These are phyloP conservation scores for Rhodotorula glutinis DNA, from an alignment of 1,284 basidiomycete genomes.

Conservation along the genomic window DNA sequence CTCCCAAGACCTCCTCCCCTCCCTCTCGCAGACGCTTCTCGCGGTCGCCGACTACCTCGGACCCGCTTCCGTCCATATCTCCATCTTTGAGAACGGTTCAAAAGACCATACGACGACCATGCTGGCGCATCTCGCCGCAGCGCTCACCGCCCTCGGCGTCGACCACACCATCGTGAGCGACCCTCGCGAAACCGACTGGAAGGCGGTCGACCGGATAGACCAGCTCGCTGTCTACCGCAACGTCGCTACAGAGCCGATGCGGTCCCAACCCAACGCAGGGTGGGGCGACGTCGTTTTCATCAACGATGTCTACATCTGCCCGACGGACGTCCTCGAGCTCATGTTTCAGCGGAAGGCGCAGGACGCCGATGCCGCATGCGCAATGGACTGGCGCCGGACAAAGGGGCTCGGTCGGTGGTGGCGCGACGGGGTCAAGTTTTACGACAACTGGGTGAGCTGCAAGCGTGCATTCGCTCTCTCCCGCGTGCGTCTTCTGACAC, in stretches of 20 bases:
- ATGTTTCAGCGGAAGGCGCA: slow-evolving; percentile 50
- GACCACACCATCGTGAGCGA: slow-evolving; percentile 31
- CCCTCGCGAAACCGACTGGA: slow-evolving; percentile 31
- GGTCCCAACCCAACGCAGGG: slow-evolving; percentile 24
- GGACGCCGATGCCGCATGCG: slow-evolving; percentile 52
- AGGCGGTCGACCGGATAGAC: slow-evolving; percentile 39
- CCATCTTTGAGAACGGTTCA: slow-evolving; percentile 46
- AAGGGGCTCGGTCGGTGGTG: slow-evolving; percentile 6
- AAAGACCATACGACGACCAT: slow-evolving; percentile 40
- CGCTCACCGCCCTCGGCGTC: slow-evolving; percentile 17
- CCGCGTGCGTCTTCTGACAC: neutral
- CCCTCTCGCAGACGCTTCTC: slow-evolving; percentile 40
- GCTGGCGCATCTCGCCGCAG: slow-evolving; percentile 31
- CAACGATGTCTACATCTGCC: slow-evolving; percentile 52
- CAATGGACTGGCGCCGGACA: slow-evolving; percentile 47
- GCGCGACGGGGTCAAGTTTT: slow-evolving; percentile 47
- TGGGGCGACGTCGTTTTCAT: slow-evolving; percentile 51
- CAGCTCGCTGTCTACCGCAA: slow-evolving; percentile 52
- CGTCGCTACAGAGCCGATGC: slow-evolving; percentile 47
- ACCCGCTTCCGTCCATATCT: slow-evolving; percentile 37
- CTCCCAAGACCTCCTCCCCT: slow-evolving; percentile 40
- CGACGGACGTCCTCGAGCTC: slow-evolving; percentile 51
- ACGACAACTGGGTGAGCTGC: slow-evolving; percentile 52
- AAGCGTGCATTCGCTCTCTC: slow-evolving; percentile 32
- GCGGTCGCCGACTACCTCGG: slow-evolving; percentile 38